A percentile compares a stretch with the other conserved stretches of the same genome.
phyloP scores from a whole-genome alignment of 345 rosid genomes.

The Eucalyptus polybractea region DNA sequence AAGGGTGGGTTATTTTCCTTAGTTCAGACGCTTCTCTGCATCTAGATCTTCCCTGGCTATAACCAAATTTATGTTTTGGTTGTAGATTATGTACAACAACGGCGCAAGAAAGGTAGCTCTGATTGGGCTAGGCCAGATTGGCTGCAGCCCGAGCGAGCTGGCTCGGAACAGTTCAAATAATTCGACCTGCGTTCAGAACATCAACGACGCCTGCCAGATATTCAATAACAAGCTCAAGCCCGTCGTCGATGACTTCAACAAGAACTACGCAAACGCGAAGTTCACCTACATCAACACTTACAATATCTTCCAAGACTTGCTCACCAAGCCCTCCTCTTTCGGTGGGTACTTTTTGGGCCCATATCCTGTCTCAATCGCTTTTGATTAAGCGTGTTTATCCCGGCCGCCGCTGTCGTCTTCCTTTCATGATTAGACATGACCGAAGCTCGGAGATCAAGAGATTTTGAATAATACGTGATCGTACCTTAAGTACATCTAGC shows the following conservation, averaged over 20 bases:
- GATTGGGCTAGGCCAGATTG: conserved; percentile 72
- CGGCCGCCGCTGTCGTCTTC: not conserved
- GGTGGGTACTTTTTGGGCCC: conserved; percentile 6
- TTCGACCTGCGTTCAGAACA: conserved; percentile 38
- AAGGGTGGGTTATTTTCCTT: conserved; percentile 15
- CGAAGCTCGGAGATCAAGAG: not conserved
- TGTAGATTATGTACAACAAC: conserved; percentile 41
- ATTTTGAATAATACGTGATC: not conserved
- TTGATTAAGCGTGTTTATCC: not conserved
- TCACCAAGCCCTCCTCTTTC: conserved; percentile 26
- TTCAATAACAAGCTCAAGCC: conserved; percentile 62
- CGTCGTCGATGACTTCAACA: conserved; percentile 58
- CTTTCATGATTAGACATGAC: not conserved
- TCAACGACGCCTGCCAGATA: conserved; percentile 55
- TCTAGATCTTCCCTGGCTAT: not conserved
- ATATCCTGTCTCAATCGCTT: not conserved
- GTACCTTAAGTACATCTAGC: not conserved
- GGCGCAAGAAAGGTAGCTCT: conserved; percentile 83
- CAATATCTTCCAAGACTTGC: conserved; percentile 62
- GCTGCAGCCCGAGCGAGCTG: conserved; percentile 77
- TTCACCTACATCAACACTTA: conserved; percentile 58
- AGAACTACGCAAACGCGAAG: conserved; percentile 32
- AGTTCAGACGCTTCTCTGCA: not conserved
- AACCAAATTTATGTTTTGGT: not conserved
- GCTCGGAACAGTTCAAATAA: conserved; percentile 61